Evolutionary conservation across 176 grass and related monocot species (phyloP).

Genomic region (Ampelocalamus luodianensis): DNA sequence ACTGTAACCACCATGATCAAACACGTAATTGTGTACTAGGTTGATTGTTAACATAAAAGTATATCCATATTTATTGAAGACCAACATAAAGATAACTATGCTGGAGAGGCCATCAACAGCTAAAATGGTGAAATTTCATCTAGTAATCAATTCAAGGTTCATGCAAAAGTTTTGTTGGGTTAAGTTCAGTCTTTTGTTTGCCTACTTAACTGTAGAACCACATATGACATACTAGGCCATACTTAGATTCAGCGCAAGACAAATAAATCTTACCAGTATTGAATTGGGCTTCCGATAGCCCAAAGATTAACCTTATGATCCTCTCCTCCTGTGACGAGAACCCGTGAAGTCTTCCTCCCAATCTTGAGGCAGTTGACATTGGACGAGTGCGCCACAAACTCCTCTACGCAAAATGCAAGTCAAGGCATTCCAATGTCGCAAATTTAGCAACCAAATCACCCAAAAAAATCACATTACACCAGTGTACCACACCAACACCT

Average conservation of each 20-base stretch:
- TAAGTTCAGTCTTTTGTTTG: not conserved
- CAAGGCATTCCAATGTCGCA: slow-evolving; percentile 56
- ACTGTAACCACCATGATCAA: not conserved
- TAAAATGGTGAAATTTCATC: slow-evolving; percentile 13
- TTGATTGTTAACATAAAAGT: slow-evolving; percentile 24
- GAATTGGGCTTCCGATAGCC: slow-evolving; percentile 96
- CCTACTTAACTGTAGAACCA: not conserved
- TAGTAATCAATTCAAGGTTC: not conserved
- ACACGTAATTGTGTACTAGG: not conserved
- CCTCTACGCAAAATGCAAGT: slow-evolving; percentile 71
- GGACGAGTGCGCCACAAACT: slow-evolving; percentile 97
- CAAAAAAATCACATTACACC: not conserved
- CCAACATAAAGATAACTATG: not conserved
- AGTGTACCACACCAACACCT: not conserved
- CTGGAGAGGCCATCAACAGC: slow-evolving; percentile 16
- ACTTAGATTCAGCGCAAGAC: not conserved
- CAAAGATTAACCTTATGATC: slow-evolving; percentile 96
- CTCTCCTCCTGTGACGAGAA: slow-evolving; percentile 95
- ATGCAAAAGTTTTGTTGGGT: slow-evolving; percentile 11
- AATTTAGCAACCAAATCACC: slow-evolving; percentile 19
- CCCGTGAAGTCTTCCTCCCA: slow-evolving; percentile 86
- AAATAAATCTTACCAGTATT: slow-evolving; percentile 70
- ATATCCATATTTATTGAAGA: slow-evolving; percentile 11
- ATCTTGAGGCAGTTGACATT: slow-evolving; percentile 99
- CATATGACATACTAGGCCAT: not conserved